These are phyloP conservation scores for Annulohypoxylon nitens DNA, from an alignment of 495 filamentous ascomycete genomes.

Conservation along the genomic window DNA sequence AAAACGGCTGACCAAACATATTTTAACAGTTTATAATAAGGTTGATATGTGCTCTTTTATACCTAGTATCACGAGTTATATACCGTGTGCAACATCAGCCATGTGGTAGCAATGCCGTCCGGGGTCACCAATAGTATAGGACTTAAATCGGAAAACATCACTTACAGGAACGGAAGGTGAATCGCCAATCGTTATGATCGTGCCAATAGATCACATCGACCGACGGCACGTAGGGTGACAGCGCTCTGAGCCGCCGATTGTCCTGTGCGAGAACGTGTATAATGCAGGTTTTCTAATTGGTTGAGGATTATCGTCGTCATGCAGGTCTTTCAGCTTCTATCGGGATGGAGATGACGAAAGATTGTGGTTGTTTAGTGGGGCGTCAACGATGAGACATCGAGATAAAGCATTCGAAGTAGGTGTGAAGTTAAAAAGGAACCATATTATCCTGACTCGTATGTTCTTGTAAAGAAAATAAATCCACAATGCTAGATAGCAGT, in stretches of 20 bases:
- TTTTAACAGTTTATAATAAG: conserved; percentile 5
- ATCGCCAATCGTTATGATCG: conserved; percentile 10
- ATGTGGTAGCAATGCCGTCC: conserved; percentile 27
- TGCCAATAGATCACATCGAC: conserved; percentile 24
- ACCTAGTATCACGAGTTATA: conserved; percentile 17
- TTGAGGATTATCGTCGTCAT: conserved; percentile 24
- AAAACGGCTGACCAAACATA: neutral
- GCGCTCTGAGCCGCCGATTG: conserved; percentile 27
- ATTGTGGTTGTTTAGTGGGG: conserved; percentile 16
- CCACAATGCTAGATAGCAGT: neutral
- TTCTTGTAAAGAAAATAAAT: neutral
- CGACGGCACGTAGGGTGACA: conserved; percentile 19
- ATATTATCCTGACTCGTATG: conserved; percentile 21
- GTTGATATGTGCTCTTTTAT: conserved; percentile 31
- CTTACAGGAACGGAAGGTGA: conserved; percentile 35
- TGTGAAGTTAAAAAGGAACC: neutral
- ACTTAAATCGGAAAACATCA: neutral
- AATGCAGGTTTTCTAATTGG: conserved; percentile 36
- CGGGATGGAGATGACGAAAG: neutral
- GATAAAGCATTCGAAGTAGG: neutral
- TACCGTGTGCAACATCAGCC: conserved; percentile 15
- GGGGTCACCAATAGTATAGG: conserved; percentile 22
- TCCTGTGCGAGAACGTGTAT: conserved; percentile 39
- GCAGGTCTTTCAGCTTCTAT: conserved; percentile 20
- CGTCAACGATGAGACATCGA: neutral